phyloP scores from a whole-genome alignment of 805 yeast species.

The Saccharomycopsis microspora region DNA sequence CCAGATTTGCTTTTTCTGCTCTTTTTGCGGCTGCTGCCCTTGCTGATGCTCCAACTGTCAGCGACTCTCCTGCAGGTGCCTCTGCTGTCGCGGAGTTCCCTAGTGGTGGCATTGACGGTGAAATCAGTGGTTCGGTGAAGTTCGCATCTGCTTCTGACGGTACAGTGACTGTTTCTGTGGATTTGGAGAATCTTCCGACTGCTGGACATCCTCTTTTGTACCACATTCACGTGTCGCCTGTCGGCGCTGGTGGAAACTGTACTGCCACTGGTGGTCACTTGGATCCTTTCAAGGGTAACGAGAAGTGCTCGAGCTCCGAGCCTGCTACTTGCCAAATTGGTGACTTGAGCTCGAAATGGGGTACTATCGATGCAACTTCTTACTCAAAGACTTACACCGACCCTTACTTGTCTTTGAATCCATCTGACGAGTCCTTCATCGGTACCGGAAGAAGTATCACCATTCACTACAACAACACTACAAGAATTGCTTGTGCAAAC shows the following conservation, averaged over 20 bases:
- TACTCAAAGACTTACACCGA: conserved; percentile 1
- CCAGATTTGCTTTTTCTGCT: neutral
- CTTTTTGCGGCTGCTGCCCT: conserved; percentile 20
- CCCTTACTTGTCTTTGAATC: conserved; percentile 7
- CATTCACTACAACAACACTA: conserved; percentile 2
- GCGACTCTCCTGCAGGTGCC: conserved; percentile 28
- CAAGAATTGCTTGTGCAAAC: conserved; percentile 8
- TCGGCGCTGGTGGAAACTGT: conserved; percentile 34
- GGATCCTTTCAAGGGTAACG: conserved; percentile 41
- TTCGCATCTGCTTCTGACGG: conserved; percentile 27
- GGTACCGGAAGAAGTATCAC: conserved; percentile 1
- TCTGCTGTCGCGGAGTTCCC: conserved; percentile 41
- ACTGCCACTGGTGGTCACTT: conserved; percentile 38
- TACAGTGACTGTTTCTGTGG: conserved; percentile 43
- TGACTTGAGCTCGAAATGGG: conserved; percentile 55
- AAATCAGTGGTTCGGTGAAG: conserved; percentile 24
- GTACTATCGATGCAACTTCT: conserved; percentile 23
- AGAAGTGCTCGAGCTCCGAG: conserved; percentile 32
- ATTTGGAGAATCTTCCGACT: conserved; percentile 44
- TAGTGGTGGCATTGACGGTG: conserved; percentile 21
- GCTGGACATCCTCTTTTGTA: conserved; percentile 48
- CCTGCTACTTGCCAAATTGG: conserved; percentile 50
- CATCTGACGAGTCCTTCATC: conserved; percentile 1
- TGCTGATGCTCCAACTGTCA: conserved; percentile 28
- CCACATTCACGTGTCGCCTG: conserved; percentile 41